Conservation (phyloP, 2,329 filamentous ascomycete species). For the Cordyceps pruinosa region DNA sequence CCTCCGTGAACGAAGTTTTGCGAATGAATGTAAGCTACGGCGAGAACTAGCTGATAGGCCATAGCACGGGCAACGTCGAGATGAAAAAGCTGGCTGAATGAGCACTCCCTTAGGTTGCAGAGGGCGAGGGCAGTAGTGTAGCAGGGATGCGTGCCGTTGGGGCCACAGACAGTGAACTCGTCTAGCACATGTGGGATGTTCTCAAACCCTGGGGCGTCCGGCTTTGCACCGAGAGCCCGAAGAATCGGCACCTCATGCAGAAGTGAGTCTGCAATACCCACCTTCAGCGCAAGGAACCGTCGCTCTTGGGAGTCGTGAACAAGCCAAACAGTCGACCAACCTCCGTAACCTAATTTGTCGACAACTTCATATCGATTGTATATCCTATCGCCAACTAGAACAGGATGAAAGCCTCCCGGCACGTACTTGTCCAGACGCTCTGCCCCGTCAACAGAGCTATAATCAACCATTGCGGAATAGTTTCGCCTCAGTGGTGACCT, state of each 20-base stretch:
- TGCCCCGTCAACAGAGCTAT: background rate
- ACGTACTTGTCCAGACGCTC: background rate
- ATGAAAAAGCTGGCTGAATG: background rate
- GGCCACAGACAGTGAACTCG: slow-evolving; percentile 1
- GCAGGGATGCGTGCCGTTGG: slow-evolving; percentile 5
- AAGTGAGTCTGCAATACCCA: slow-evolving; percentile 10
- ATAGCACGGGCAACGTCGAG: slow-evolving; percentile 8
- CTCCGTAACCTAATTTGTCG: slow-evolving; percentile 14
- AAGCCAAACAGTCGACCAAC: slow-evolving; percentile 14
- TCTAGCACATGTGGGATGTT: slow-evolving; percentile 1
- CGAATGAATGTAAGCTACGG: slow-evolving; percentile 10
- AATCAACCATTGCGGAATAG: background rate
- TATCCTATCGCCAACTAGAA: slow-evolving; percentile 7
- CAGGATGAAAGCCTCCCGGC: slow-evolving; percentile 12
- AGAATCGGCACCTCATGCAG: background rate
- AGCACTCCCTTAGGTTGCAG: background rate
- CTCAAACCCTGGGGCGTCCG: background rate
- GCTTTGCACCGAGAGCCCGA: background rate
- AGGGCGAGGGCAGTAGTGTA: background rate
- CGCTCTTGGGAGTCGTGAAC: slow-evolving; percentile 7
- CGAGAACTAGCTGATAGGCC: slow-evolving; percentile 1
- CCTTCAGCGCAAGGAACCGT: slow-evolving; percentile 10
- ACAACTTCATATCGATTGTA: slow-evolving; percentile 14
- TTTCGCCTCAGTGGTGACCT: background rate
- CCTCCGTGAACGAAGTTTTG: slow-evolving; percentile 11